phyloP scores from a whole-genome alignment of 2,329 filamentous ascomycete species.

The Gliomastix tumulicola region DNA sequence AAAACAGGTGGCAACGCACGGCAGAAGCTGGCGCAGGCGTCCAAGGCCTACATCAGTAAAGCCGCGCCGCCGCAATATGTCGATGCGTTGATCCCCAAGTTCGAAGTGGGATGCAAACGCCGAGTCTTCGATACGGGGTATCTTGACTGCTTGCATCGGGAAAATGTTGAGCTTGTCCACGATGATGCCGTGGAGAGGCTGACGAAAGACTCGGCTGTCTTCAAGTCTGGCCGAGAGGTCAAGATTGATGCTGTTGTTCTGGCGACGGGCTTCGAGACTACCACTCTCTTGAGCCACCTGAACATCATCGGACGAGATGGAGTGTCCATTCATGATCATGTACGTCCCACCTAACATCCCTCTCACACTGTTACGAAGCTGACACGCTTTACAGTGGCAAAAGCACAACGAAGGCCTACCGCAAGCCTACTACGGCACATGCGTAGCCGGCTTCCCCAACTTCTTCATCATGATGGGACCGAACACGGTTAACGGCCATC shows the following conservation, averaged over 20 bases:
- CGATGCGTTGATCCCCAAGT: slow-evolving; percentile 16
- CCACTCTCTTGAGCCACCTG: slow-evolving; percentile 33
- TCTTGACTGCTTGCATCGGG: slow-evolving; percentile 26
- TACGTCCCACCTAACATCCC: too few species aligned
- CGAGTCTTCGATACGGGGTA: slow-evolving; percentile 40
- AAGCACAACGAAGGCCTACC: too few species aligned
- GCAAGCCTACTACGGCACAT: slow-evolving; percentile 43
- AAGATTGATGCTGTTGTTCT: slow-evolving; percentile 24
- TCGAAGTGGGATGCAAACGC: slow-evolving; percentile 38
- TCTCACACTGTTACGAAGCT: too few species aligned
- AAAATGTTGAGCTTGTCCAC: slow-evolving; percentile 15
- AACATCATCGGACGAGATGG: slow-evolving; percentile 33
- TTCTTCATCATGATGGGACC: slow-evolving; percentile 26
- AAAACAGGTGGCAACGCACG: slow-evolving; percentile 17
- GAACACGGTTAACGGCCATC: slow-evolving; percentile 34
- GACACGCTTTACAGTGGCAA: too few species aligned
- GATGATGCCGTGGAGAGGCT: slow-evolving; percentile 2
- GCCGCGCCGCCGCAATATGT: slow-evolving; percentile 34
- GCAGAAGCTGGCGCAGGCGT: slow-evolving; percentile 21
- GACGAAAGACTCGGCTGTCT: too few species aligned
- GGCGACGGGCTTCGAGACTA: slow-evolving; percentile 36
- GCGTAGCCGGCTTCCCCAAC: slow-evolving; percentile 36
- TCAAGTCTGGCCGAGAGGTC: slow-evolving; percentile 6
- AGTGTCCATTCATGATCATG: slow-evolving; percentile 22
- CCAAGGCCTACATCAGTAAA: slow-evolving; percentile 31